phyloP scores from a whole-genome alignment of 768 basidiomycete genomes.

The Suillus sp. region DNA sequence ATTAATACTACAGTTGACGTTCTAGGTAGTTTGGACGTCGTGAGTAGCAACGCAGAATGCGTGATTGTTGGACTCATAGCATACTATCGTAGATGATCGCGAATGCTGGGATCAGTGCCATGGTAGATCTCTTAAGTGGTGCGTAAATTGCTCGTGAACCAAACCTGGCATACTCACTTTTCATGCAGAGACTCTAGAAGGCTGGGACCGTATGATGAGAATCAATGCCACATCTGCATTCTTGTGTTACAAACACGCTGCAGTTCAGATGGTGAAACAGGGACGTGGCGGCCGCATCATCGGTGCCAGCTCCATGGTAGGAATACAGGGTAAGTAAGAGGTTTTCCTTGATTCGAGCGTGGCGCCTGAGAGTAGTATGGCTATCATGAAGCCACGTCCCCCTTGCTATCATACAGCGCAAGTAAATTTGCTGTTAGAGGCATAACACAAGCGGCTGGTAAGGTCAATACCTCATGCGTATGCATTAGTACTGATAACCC shows the following conservation, averaged over 20 bases:
- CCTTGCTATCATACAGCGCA: conserved; percentile 14
- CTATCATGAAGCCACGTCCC: not conserved
- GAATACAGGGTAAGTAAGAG: conserved; percentile 30
- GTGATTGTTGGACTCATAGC: not conserved
- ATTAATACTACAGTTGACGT: conserved; percentile 31
- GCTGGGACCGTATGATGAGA: conserved; percentile 29
- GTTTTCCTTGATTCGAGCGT: not conserved
- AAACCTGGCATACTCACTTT: not conserved
- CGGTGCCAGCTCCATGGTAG: conserved; percentile 31
- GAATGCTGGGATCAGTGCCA: conserved; percentile 25
- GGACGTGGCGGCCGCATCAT: conserved; percentile 42
- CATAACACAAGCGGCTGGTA: conserved; percentile 41
- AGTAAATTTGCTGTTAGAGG: conserved; percentile 41
- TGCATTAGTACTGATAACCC: not conserved
- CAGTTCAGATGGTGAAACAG: conserved; percentile 40
- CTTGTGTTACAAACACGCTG: conserved; percentile 44
- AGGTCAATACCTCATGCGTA: not conserved
- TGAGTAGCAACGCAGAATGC: conserved; percentile 24
- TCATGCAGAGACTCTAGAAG: conserved; percentile 16
- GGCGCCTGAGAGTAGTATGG: not conserved
- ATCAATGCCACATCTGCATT: conserved; percentile 39
- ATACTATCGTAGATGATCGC: conserved; percentile 26
- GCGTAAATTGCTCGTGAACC: not conserved
- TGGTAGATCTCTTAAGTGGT: conserved; percentile 7
- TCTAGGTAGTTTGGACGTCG: conserved; percentile 51